A percentile compares a stretch with the other conserved stretches of the same genome.
Conservation (phyloP, 2,329 filamentous ascomycete genomes). For the Pseudogymnoascus sp. region DNA sequence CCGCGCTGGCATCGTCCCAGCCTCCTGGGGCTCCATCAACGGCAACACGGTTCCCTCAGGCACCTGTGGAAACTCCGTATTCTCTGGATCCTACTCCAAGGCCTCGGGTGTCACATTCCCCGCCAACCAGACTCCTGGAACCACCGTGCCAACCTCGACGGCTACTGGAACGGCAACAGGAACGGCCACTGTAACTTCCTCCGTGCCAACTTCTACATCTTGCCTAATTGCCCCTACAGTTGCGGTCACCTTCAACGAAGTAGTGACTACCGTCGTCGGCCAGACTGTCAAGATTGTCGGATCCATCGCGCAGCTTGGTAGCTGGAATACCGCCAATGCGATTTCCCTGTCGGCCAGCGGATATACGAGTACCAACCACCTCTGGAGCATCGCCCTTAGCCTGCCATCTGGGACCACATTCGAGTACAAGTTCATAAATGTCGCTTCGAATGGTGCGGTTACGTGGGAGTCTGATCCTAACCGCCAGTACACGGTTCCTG, state of each 20-base stretch:
- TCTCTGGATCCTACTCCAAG: conserved; percentile 42
- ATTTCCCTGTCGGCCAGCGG: conserved; percentile 45
- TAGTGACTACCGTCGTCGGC: conserved; percentile 47
- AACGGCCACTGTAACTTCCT: conserved; percentile 14
- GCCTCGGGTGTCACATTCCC: conserved; percentile 40
- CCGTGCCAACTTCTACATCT: conserved; percentile 23
- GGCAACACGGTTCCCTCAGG: conserved; percentile 38
- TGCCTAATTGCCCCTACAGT: conserved; percentile 37
- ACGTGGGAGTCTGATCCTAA: conserved; percentile 49
- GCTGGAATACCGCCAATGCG: conserved; percentile 48
- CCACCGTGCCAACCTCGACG: not conserved
- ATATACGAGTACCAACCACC: conserved; percentile 50
- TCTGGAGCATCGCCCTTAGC: conserved; percentile 50
- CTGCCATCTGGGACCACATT: conserved; percentile 46
- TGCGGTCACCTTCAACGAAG: conserved; percentile 52
- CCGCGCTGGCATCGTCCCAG: conserved; percentile 45
- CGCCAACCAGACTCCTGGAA: conserved; percentile 17
- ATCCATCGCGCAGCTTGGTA: conserved; percentile 47
- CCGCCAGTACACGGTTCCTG: conserved; percentile 16
- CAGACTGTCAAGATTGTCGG: conserved; percentile 58
- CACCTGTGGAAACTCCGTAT: conserved; percentile 39
- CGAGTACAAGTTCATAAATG: conserved; percentile 60
- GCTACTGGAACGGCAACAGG: not conserved
- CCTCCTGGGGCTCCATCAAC: conserved; percentile 44
- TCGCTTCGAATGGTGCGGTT: conserved; percentile 42